Evolutionary conservation across 2,329 filamentous ascomycete genomes (phyloP).

Genomic region (Epicoccum sorghinum): DNA sequence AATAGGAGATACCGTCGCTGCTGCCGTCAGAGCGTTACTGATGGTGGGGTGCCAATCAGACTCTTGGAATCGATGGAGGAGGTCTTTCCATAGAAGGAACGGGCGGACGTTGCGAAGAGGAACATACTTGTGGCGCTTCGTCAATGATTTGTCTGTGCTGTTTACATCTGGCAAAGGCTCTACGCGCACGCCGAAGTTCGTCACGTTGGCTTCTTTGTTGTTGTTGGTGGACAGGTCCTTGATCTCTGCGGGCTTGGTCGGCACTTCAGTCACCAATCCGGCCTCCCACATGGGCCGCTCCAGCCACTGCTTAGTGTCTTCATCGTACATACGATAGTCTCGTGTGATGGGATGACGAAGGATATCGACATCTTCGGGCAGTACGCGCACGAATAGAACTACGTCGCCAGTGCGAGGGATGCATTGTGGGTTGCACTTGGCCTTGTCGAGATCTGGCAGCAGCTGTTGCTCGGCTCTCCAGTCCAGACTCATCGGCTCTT

Average conservation of each 20-base stretch:
- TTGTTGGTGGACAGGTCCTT: conserved; percentile 55
- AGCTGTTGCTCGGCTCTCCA: conserved; percentile 59
- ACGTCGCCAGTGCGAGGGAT: conserved; percentile 63
- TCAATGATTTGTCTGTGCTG: conserved; percentile 56
- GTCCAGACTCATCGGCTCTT: conserved; percentile 60
- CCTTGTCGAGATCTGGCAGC: conserved; percentile 51
- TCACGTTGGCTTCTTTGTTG: conserved; percentile 51
- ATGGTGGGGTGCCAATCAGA: conserved; percentile 60
- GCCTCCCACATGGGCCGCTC: conserved; percentile 61
- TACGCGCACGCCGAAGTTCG: conserved; percentile 61
- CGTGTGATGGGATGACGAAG: conserved; percentile 31
- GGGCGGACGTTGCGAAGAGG: conserved; percentile 61
- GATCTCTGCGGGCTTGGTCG: conserved; percentile 50
- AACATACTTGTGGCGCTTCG: conserved; percentile 62
- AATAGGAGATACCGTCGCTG: conserved; percentile 60
- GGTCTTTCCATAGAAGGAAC: conserved; percentile 60
- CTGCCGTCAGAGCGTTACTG: conserved; percentile 58
- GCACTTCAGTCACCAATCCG: conserved; percentile 61
- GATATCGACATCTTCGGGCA: conserved; percentile 38
- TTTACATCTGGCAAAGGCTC: conserved; percentile 63
- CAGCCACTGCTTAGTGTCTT: conserved; percentile 34
- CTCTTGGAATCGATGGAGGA: conserved; percentile 47
- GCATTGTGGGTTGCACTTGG: conserved; percentile 56
- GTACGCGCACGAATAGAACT: conserved; percentile 57
- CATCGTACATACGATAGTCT: conserved; percentile 33